Percentiles rank a stretch among this genome's conserved stretches.
Evolutionary conservation across 345 rosid species (phyloP).

Genomic region (Balakata baccata): DNA sequence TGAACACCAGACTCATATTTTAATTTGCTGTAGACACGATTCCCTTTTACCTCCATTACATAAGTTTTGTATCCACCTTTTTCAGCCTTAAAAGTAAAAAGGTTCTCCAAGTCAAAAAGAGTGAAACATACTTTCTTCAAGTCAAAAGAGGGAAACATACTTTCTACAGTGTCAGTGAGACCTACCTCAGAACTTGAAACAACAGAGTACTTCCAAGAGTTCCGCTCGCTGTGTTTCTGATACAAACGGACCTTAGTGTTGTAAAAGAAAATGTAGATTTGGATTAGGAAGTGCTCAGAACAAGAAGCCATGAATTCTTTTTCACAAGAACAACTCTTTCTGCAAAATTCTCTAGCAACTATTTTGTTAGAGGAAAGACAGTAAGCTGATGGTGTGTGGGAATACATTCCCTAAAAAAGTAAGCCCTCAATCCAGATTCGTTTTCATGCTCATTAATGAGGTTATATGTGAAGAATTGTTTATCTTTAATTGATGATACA

Average conservation of each 20-base stretch:
- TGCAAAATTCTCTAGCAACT: not conserved
- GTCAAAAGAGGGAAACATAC: slow-evolving; percentile 10
- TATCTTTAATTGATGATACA: not conserved
- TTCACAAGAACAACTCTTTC: not conserved
- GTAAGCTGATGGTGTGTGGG: not conserved
- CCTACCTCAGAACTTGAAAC: slow-evolving; percentile 81
- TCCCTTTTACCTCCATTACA: slow-evolving; percentile 90
- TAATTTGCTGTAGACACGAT: slow-evolving; percentile 83
- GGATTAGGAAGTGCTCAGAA: slow-evolving; percentile 15
- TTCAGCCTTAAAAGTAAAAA: slow-evolving; percentile 59
- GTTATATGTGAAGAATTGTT: not conserved
- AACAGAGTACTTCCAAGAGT: slow-evolving; percentile 62
- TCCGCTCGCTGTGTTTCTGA: slow-evolving; percentile 78
- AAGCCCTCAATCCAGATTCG: not conserved
- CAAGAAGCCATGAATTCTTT: not conserved
- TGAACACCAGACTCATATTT: slow-evolving; percentile 96
- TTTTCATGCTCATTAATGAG: not conserved
- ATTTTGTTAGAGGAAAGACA: not conserved
- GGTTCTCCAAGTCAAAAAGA: slow-evolving; percentile 7
- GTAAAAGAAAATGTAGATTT: slow-evolving; percentile 20
- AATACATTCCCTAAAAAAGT: not conserved
- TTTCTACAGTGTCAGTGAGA: slow-evolving; percentile 7
- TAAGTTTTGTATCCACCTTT: slow-evolving; percentile 91
- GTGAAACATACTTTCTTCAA: not conserved
- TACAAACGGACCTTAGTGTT: slow-evolving; percentile 71